Percentiles rank a stretch among this genome's conserved stretches.
Evolutionary conservation across 2,329 filamentous ascomycete genomes (phyloP).

Genomic region (Colletotrichum gloeosporioides): DNA sequence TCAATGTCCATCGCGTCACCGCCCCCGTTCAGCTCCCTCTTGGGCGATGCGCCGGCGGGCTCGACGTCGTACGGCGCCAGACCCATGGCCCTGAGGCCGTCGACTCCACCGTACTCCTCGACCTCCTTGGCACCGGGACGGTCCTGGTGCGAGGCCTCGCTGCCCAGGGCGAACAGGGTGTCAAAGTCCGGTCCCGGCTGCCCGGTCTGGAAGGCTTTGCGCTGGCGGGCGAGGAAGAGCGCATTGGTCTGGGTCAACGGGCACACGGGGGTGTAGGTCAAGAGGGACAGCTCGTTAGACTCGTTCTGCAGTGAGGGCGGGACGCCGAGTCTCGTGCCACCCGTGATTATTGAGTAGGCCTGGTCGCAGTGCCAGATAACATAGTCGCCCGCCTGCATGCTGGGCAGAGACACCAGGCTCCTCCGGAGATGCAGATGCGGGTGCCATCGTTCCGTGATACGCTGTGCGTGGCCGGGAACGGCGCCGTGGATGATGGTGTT

Average conservation of each 20-base stretch:
- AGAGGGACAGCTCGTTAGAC: slow-evolving; percentile 47
- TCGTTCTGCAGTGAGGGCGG: slow-evolving; percentile 22
- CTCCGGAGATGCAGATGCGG: slow-evolving; percentile 58
- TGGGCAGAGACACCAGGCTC: slow-evolving; percentile 61
- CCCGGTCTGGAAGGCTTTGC: slow-evolving; percentile 60
- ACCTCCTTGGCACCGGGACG: slow-evolving; percentile 58
- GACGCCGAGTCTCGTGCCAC: slow-evolving; percentile 36
- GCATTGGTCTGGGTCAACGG: slow-evolving; percentile 50
- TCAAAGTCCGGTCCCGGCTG: slow-evolving; percentile 63
- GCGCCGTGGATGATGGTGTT: slow-evolving; percentile 64
- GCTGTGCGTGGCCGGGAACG: slow-evolving; percentile 62
- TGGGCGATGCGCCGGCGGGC: slow-evolving; percentile 32
- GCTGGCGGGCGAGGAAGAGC: slow-evolving; percentile 45
- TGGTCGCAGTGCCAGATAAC: slow-evolving; percentile 65
- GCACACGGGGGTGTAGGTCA: slow-evolving; percentile 61
- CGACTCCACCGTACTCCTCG: slow-evolving; percentile 52
- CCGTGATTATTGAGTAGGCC: slow-evolving; percentile 58
- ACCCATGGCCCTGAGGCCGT: slow-evolving; percentile 63
- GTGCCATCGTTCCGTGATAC: slow-evolving; percentile 63
- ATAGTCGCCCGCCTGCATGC: slow-evolving; percentile 60
- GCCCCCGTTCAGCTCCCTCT: slow-evolving; percentile 11
- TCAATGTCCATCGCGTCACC: slow-evolving; percentile 31
- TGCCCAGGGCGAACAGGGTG: slow-evolving; percentile 55
- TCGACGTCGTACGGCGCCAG: slow-evolving; percentile 55
- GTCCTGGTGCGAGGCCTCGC: slow-evolving; percentile 55